These are phyloP conservation scores for Furcasterigmium furcatum DNA, from an alignment of 2,329 filamentous ascomycete genomes.

Conservation along the genomic window DNA sequence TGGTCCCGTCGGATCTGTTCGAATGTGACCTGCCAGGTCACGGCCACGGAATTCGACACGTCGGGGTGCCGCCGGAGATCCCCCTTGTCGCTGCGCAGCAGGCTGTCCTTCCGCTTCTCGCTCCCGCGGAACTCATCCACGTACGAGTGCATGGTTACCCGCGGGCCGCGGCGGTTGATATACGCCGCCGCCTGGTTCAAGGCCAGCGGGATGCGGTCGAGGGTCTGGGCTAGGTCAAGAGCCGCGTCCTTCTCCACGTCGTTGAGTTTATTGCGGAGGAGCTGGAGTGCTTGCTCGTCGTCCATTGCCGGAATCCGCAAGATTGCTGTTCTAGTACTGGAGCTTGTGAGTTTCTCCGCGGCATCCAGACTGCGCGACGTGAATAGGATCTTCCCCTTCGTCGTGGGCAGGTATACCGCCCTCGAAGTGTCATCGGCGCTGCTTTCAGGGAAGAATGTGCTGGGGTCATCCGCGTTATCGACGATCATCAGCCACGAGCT, in stretches of 20 bases:
- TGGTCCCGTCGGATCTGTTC: conserved; percentile 26
- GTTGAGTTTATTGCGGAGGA: not conserved
- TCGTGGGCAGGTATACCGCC: conserved; percentile 10
- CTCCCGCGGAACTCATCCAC: conserved; percentile 21
- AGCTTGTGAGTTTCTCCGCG: conserved; percentile 10
- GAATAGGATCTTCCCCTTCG: conserved; percentile 10
- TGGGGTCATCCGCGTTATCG: conserved; percentile 9
- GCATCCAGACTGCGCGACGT: conserved; percentile 12
- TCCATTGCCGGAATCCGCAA: not conserved
- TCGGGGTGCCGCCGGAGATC: conserved; percentile 2
- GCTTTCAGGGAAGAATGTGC: conserved; percentile 3
- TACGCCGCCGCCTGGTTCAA: conserved; percentile 25
- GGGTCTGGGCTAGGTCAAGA: not conserved
- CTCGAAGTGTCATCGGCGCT: not conserved
- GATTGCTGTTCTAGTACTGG: not conserved
- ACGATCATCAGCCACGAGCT: conserved; percentile 11
- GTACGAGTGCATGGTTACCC: conserved; percentile 22
- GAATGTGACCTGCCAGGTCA: conserved; percentile 23
- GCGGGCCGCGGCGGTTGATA: conserved; percentile 16
- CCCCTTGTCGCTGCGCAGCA: conserved; percentile 13
- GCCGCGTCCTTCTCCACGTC: not conserved
- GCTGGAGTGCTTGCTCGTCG: not conserved
- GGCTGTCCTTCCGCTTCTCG: conserved; percentile 17
- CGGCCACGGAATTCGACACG: conserved; percentile 18
- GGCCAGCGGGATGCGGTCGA: conserved; percentile 24